Evolutionary conservation across 768 basidiomycete species (phyloP).

Genomic region (Pleurotus citrinopileatus): DNA sequence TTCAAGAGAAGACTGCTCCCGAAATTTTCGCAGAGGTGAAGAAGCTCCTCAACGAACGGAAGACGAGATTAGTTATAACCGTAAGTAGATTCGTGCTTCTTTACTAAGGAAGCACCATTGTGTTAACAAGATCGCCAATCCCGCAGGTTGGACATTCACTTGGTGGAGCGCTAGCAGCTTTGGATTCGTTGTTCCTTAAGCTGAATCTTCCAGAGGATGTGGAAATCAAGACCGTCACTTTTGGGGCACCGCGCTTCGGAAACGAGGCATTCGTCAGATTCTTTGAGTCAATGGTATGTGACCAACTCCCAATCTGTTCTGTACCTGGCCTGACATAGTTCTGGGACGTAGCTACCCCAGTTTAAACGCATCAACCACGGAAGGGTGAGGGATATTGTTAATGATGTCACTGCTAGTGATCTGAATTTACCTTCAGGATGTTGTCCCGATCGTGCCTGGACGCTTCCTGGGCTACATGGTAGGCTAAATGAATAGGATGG

Average conservation of each 20-base stretch:
- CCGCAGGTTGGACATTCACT: slow-evolving; percentile 37
- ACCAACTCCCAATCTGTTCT: not conserved
- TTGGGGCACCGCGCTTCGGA: slow-evolving; percentile 39
- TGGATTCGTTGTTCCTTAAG: slow-evolving; percentile 34
- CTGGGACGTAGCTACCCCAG: slow-evolving; percentile 18
- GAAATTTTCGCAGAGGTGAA: slow-evolving; percentile 41
- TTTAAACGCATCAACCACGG: slow-evolving; percentile 25
- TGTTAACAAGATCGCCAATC: not conserved
- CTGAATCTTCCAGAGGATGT: slow-evolving; percentile 31
- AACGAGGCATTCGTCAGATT: slow-evolving; percentile 32
- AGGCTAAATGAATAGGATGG: slow-evolving; percentile 34
- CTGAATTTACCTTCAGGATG: slow-evolving; percentile 19
- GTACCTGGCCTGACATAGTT: not conserved
- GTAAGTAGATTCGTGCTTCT: not conserved
- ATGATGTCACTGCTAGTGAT: not conserved
- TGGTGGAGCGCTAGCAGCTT: slow-evolving; percentile 40
- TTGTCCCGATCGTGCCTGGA: slow-evolving; percentile 46
- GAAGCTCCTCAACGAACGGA: slow-evolving; percentile 32
- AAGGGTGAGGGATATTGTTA: slow-evolving; percentile 16
- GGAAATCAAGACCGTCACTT: slow-evolving; percentile 31
- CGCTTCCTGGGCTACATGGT: slow-evolving; percentile 41
- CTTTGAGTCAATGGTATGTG: slow-evolving; percentile 33
- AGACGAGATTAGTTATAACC: slow-evolving; percentile 8
- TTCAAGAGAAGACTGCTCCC: slow-evolving; percentile 35
- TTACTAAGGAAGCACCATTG: not conserved